Evolutionary conservation across 2,329 filamentous ascomycete species (phyloP), one percentile per base, ranked within the genome.

Genomic region (Chaetomiaceae sp.): DNA sequence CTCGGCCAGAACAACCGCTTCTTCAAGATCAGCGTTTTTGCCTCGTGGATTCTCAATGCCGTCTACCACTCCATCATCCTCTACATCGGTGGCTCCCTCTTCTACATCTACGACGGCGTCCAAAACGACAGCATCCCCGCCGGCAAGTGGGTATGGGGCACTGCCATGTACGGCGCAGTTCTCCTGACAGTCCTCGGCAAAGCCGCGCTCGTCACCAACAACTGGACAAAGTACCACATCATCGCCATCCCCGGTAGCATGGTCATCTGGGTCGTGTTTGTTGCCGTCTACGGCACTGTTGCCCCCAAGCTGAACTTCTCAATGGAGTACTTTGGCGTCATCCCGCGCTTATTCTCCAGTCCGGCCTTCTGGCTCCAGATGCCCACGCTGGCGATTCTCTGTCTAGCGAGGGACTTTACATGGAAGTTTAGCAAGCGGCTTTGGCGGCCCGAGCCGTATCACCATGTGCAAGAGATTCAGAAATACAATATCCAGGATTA

Each of bases 401-500:
- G 92, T 69, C 78, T 99, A 45, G 71, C 91, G 46, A 80, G 94
- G 64, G 94, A 99, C 69, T 89, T 96, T 70, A 84, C 86, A 3
- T 99, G 92, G 91, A 99, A 99, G 77, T 99, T 97, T 64, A 85
- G 83, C 57, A 96, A 96, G 77, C 82, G 94, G 60, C 96, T 99
- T 90, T 99, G 97, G 74, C 86, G 85, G 62, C 94, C 94, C 20
- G 88, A 96, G 72, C 85, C 89, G 38, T 99, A 99, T 66, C 94
- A 99, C 64, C 94, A 99, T 69, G 94, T 99, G 59, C 94, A 99
- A 72, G 94, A 99, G 75, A 99, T 99, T 63, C 94, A 99, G 71
- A 99, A 99, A 74, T 99, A 97, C 75, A 99, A 99, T 65, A 96
- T 99, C 56, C 94, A 99, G 74, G 94, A 99, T 74, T 99, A 99